These are phyloP conservation scores for Elaeis guineensis DNA, from an alignment of 176 grass and related monocot genomes.

Conservation along the genomic window DNA sequence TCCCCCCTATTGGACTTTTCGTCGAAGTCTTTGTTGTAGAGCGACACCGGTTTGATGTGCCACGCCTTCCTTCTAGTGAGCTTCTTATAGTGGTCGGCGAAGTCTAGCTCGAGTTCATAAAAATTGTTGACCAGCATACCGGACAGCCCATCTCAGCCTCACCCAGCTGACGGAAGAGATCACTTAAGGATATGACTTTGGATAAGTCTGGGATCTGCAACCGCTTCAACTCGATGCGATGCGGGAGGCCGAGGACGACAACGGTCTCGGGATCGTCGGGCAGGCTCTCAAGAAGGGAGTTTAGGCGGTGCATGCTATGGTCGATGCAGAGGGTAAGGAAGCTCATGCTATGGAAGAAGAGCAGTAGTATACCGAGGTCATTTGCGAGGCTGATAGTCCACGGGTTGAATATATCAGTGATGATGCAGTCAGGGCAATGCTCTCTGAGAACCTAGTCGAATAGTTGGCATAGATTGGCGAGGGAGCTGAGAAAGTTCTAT, in stretches of 20 bases:
- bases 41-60: too few relatives aligned
- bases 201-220: too few relatives aligned
- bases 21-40: too few relatives aligned
- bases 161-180: too few relatives aligned
- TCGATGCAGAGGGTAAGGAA: neutral
- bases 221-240: neutral
- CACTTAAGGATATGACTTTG: too few relatives aligned
- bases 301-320: neutral
- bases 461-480: neutral
- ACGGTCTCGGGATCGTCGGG: neutral
- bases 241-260: conserved; percentile 13
- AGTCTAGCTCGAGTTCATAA: too few relatives aligned
- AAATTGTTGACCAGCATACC: too few relatives aligned
- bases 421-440: neutral
- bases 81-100: too few relatives aligned
- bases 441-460: neutral
- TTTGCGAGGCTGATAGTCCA: neutral
- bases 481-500: neutral
- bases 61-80: too few relatives aligned
- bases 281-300: neutral
- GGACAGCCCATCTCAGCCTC: too few relatives aligned
- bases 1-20: too few relatives aligned
- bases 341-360: conserved; percentile 1
- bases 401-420: conserved; percentile 1
- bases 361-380: neutral